These are phyloP conservation scores for Bauhinia variegata DNA, from an alignment of 306 rosid species.

Conservation along the genomic window DNA sequence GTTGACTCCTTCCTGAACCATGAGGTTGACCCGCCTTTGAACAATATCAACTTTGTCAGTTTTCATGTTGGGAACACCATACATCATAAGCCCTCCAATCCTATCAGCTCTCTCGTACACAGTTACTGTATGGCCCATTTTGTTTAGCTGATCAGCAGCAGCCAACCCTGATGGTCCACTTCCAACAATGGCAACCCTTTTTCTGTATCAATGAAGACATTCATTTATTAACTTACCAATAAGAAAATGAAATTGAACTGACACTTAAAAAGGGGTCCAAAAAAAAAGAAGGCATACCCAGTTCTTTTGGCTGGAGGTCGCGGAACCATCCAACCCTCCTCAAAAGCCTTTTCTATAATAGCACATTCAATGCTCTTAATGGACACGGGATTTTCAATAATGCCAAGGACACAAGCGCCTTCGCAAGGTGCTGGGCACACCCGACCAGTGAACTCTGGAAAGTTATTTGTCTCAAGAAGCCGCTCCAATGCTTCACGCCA, in stretches of 20 bases:
- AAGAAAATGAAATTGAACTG: slow-evolving; percentile 2
- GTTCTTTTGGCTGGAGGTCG: slow-evolving; percentile 84
- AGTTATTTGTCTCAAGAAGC: slow-evolving; percentile 97
- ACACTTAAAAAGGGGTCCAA: too few species aligned
- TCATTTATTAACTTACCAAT: too few species aligned
- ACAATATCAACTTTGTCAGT: slow-evolving; percentile 74
- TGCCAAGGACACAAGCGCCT: slow-evolving; percentile 88
- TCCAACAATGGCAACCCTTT: slow-evolving; percentile 85
- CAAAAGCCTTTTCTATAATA: slow-evolving; percentile 96
- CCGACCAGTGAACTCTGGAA: slow-evolving; percentile 98
- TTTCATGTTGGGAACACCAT: slow-evolving; percentile 99
- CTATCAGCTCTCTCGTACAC: slow-evolving; percentile 51
- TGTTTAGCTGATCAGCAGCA: slow-evolving; percentile 95
- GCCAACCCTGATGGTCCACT: slow-evolving; percentile 99
- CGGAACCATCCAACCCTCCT: slow-evolving; percentile 99
- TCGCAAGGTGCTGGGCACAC: slow-evolving; percentile 99
- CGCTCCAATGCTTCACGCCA: slow-evolving; percentile 94
- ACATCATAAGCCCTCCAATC: slow-evolving; percentile 96
- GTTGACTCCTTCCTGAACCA: slow-evolving; percentile 81
- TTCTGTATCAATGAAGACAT: slow-evolving; percentile 57
- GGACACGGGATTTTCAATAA: slow-evolving; percentile 88
- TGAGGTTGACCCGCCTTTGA: slow-evolving; percentile 87
- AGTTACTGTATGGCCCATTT: slow-evolving; percentile 79
- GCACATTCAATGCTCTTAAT: slow-evolving; percentile 96
- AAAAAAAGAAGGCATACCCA: slow-evolving; percentile 63